Evolutionary conservation across 108 stramenopile species (phyloP), one percentile per base, ranked within the genome.

Genomic region (Craspedostauros australis): DNA sequence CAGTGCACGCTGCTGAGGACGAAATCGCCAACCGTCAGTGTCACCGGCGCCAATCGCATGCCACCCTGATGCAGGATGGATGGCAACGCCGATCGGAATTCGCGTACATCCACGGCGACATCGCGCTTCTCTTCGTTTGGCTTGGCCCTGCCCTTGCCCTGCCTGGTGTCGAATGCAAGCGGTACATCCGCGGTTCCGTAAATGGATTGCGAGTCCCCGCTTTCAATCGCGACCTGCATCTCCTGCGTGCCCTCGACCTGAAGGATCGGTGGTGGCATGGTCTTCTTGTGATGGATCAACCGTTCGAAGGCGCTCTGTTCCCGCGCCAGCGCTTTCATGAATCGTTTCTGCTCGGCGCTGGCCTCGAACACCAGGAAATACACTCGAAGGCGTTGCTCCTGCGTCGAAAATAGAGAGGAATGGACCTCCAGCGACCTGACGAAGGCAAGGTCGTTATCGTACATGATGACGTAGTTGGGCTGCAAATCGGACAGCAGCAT

Each of bases 1-100:
- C 94, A 95, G 39, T 98, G 84, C 14, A 97, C 94, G 50, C 94
- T 96, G 51, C 95, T 84, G 43, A 99, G 66, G 3, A 99, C 89
- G 48, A 89, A 99, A 67, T 99, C 98, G 4, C 98, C 96, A 4
- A 99, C 93, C 14, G 75, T 75, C 8, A 99, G 64, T 19, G 96
- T 97, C 20, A 84, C 77, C 2, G 98, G 96, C 14, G 85, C 85
- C 25, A 99, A 45, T 21, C 78, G 55, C 77, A 96, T 82, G 14
- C 94, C 95, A 12, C 81, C 88, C 68, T 91, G 77, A 69, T 99
- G 94, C 37, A 99, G 72, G 43, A 98, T 84, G n/a, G 87, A 93
- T 0, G 98, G 98, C 31, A 99, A 60, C 3, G 88, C 67, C 21
- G 94, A 83, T n/a, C 98, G 74, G 54, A 99, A 99, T 66, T 99